phyloP scores from a whole-genome alignment of 306 rosid species.

The Neltuma alba region DNA sequence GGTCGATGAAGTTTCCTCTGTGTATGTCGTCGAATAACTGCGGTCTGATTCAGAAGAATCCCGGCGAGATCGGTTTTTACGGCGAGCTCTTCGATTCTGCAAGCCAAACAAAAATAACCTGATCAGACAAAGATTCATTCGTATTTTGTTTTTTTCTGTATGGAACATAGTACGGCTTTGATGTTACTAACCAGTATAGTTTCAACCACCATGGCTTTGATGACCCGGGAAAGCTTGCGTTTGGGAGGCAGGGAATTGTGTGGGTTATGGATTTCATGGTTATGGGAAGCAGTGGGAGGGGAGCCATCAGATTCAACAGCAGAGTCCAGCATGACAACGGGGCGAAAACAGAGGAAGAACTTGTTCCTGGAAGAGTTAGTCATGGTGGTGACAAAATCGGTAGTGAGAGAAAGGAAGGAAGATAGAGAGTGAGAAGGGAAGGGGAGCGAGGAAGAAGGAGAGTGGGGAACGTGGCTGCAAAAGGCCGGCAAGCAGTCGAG shows the following conservation, averaged over 20 bases:
- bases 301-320: too few relatives aligned
- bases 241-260: conserved; percentile 40
- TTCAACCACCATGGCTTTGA: conserved; percentile 65
- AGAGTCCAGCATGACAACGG: conserved; percentile 51
- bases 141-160: too few relatives aligned
- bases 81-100: conserved; percentile 54
- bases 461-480: neutral
- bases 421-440: too few relatives aligned
- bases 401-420: too few relatives aligned
- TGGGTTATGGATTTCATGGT: neutral
- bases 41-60: conserved; percentile 38
- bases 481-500: neutral
- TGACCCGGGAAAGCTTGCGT: conserved; percentile 42
- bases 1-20: conserved; percentile 15
- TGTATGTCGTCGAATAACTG: conserved; percentile 23
- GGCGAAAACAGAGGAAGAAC: conserved; percentile 72
- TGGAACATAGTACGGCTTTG: neutral
- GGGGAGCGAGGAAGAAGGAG: conserved; percentile 19
- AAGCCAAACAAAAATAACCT: neutral
- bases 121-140: neutral
- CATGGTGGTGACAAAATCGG: conserved; percentile 42
- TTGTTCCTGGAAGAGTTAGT: conserved; percentile 55
- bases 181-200: conserved; percentile 58
- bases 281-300: neutral
- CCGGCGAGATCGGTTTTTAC: conserved; percentile 26